These are phyloP conservation scores for Tolypocladium amazonense DNA, from an alignment of 2,329 filamentous ascomycete genomes.

Conservation along the genomic window DNA sequence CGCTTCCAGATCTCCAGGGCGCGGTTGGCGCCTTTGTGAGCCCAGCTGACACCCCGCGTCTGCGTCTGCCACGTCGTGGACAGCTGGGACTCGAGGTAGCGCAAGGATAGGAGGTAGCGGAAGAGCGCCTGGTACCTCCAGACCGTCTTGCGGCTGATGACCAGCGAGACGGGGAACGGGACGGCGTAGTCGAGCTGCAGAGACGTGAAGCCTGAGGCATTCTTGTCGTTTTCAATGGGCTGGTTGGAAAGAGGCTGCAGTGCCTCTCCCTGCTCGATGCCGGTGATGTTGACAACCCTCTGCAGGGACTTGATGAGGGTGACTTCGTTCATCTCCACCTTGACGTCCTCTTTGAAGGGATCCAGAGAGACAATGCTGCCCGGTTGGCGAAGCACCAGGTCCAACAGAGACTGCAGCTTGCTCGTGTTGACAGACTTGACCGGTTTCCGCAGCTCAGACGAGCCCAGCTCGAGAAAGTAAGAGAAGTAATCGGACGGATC, in stretches of 20 bases:
- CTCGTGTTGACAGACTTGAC: constrained; percentile 81
- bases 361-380: constrained; percentile 89
- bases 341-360: constrained; percentile 96
- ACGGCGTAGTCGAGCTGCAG: constrained; percentile 90
- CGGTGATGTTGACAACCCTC: constrained; percentile 92
- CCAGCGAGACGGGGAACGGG: constrained; percentile 88
- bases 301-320: constrained; percentile 89
- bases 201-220: constrained; percentile 82
- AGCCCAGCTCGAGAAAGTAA: constrained; percentile 87
- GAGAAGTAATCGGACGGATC: constrained; percentile 97
- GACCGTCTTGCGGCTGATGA: constrained; percentile 93
- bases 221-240: constrained; percentile 68
- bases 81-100: constrained; percentile 80
- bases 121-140: constrained; percentile 95
- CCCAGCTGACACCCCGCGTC: constrained; percentile 71
- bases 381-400: constrained; percentile 90
- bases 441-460: constrained; percentile 82
- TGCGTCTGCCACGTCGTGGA: constrained; percentile 86
- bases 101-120: constrained; percentile 80
- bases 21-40: constrained; percentile 62
- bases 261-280: constrained; percentile 81
- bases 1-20: constrained; percentile 87
- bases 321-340: constrained; percentile 93
- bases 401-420: constrained; percentile 91
- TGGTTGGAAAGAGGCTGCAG: constrained; percentile 62